These are phyloP conservation scores for Mortierella sp. DNA, from an alignment of 371 early-diverging fungal species.

Conservation along the genomic window DNA sequence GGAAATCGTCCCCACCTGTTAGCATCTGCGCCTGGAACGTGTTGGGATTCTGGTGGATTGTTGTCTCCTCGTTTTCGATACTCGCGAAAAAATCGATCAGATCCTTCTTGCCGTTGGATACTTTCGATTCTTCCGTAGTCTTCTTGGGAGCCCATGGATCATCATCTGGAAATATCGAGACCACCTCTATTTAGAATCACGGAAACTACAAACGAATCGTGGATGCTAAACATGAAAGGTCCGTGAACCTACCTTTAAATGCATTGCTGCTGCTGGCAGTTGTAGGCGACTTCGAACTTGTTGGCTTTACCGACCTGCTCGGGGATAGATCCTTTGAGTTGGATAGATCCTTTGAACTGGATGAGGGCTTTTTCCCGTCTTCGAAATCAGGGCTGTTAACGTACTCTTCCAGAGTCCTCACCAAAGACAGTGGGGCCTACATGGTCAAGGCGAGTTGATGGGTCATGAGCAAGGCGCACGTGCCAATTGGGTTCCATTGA, in stretches of 20 bases:
- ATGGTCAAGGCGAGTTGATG: slow-evolving; percentile 5
- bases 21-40: slow-evolving; percentile 46
- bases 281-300: slow-evolving; percentile 21
- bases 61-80: slow-evolving; percentile 70
- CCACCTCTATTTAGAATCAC: not conserved
- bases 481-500: not conserved
- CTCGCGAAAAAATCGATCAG: slow-evolving; percentile 80
- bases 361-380: slow-evolving; percentile 56
- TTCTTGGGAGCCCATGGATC: slow-evolving; percentile 33
- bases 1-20: slow-evolving; percentile 43
- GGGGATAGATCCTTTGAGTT: slow-evolving; percentile 47
- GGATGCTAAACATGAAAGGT: no score
- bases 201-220: not conserved
- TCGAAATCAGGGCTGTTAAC: slow-evolving; percentile 79
- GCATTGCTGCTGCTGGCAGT: slow-evolving; percentile 17
- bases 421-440: slow-evolving; percentile 88
- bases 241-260: slow-evolving; percentile 13
- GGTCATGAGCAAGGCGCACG: not conserved
- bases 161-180: slow-evolving; percentile 11
- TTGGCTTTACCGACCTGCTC: slow-evolving; percentile 18
- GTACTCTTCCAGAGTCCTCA: slow-evolving; percentile 88
- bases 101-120: slow-evolving; percentile 57
- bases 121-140: slow-evolving; percentile 49
- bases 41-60: slow-evolving; percentile 57
- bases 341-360: slow-evolving; percentile 8